Evolutionary conservation across 768 basidiomycete genomes (phyloP).

Genomic region (Suillus subalutaceus): DNA sequence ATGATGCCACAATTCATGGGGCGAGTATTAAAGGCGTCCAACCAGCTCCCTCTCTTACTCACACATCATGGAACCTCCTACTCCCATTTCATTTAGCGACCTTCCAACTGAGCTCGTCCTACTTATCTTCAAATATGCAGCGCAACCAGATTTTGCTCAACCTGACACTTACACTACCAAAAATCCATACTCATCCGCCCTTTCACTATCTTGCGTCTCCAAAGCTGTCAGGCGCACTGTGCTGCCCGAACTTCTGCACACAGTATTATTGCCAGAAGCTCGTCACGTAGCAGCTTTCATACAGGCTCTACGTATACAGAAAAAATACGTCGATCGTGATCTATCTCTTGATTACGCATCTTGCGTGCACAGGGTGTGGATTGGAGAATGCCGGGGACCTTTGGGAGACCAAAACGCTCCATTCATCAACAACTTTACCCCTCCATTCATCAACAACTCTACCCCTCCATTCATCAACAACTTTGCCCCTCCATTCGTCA

Average conservation of each 20-base stretch:
- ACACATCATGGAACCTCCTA: neutral
- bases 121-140: slow-evolving; percentile 36
- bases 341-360: slow-evolving; percentile 36
- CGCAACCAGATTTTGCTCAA: slow-evolving; percentile 23
- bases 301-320: slow-evolving; percentile 33
- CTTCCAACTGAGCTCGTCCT: slow-evolving; percentile 41
- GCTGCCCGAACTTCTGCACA: slow-evolving; percentile 43
- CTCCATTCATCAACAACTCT: too few species aligned
- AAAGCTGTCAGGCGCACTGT: slow-evolving; percentile 32
- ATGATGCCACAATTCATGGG: neutral
- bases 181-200: slow-evolving; percentile 26
- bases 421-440: neutral
- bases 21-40: neutral
- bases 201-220: slow-evolving; percentile 38
- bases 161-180: neutral
- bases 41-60: neutral
- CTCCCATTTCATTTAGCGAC: slow-evolving; percentile 21
- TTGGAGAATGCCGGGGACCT: slow-evolving; percentile 32
- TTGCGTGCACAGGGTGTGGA: slow-evolving; percentile 39
- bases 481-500: neutral
- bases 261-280: slow-evolving; percentile 33
- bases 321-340: slow-evolving; percentile 16
- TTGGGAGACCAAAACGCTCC: slow-evolving; percentile 11
- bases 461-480: neutral
- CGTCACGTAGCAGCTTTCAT: slow-evolving; percentile 30